A percentile compares a stretch with the other conserved stretches of the same genome.
Conservation (phyloP, 345 rosid species). For the Raphanus raphanistrum region DNA sequence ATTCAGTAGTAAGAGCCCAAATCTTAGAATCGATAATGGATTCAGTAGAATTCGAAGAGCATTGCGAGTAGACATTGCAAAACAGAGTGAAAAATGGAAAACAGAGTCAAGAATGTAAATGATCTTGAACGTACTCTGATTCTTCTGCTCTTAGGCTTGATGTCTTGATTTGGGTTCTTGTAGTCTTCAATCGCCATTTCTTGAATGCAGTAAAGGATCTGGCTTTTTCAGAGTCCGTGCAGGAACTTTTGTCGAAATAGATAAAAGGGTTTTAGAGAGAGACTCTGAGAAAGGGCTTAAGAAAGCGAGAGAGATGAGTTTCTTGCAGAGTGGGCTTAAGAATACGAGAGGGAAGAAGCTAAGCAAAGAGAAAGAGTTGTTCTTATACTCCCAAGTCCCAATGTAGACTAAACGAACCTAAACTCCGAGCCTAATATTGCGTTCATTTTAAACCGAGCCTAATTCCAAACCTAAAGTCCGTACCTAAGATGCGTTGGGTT, state of each 20-base stretch:
- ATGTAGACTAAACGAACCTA: constrained; percentile 33
- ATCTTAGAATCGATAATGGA: constrained; percentile 7
- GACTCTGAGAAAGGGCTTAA: constrained; percentile 20
- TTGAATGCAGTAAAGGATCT: constrained; percentile 19
- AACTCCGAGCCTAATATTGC: constrained; percentile 6
- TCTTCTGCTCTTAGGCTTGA: constrained; percentile 66
- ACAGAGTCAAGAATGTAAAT: constrained; percentile 16
- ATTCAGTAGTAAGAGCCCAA: neutral
- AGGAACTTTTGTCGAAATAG: neutral
- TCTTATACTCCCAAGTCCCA: constrained; percentile 62
- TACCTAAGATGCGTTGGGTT: constrained; percentile 46
- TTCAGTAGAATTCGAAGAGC: neutral
- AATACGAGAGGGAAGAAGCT: constrained; percentile 23
- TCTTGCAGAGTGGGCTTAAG: constrained; percentile 39
- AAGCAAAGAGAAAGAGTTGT: constrained; percentile 39
- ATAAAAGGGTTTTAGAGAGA: constrained; percentile 23
- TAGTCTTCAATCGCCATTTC: constrained; percentile 84
- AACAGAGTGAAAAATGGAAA: neutral
- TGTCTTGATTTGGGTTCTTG: constrained; percentile 59
- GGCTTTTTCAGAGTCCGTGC: constrained; percentile 13
- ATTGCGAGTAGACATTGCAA: neutral
- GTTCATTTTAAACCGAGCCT: neutral
- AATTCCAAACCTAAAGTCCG: neutral
- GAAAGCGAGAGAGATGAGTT: constrained; percentile 29
- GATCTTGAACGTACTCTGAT: constrained; percentile 49